Base-by-base conservation (phyloP, 2,329 filamentous ascomycete genomes). In the Didymella segeticola region DNA sequence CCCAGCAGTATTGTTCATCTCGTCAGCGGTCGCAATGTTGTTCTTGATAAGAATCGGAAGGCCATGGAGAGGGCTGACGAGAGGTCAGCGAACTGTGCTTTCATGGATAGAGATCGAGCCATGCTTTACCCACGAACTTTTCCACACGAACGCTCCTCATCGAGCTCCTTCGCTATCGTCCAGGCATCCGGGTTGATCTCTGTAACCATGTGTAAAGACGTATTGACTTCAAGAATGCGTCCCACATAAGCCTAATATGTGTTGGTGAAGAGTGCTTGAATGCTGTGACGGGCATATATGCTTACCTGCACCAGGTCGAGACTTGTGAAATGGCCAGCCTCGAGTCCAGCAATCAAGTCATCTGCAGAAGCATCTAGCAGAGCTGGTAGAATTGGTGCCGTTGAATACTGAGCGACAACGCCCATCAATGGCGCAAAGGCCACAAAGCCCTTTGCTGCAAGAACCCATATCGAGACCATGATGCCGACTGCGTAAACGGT, bases 21-120 rank as follows among this genome's bases (percentile, higher is more conserved):
- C 69, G 64, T 89, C 86, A 2, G 73, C 68, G 0, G 86, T 89
- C 12, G 82, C 86, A 42, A 89, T 87, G 65, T 86, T 88, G 72
- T 87, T 83, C 69, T 89, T 89, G 73, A 89, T 78, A 5, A 89
- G 72, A 20, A 89, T 82, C 0, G 86, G 87, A 4, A 89, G 79
- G 5, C 87, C 86, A 65, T 89, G 85, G 0, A 88, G 75, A 2
- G 84, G 83, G 0, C 81, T 79, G 43, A 1, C 11, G 43, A 12
- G 15, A 4, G 14, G 26, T 63, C 17, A 60, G 51, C 9, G 26
- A n/a, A n/a, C n/a, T n/a, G n/a, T n/a, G 19, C 19, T 36, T 0
- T n/a, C 34, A 23, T 11, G 5, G n/a, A 12, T n/a, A n/a, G 1
- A 2, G 10, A 22, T 23, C 23, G n/a, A 57, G n/a, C 53, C 10